Base-by-base conservation (phyloP, 768 basidiomycete species). In the Mycena kentingensis region DNA sequence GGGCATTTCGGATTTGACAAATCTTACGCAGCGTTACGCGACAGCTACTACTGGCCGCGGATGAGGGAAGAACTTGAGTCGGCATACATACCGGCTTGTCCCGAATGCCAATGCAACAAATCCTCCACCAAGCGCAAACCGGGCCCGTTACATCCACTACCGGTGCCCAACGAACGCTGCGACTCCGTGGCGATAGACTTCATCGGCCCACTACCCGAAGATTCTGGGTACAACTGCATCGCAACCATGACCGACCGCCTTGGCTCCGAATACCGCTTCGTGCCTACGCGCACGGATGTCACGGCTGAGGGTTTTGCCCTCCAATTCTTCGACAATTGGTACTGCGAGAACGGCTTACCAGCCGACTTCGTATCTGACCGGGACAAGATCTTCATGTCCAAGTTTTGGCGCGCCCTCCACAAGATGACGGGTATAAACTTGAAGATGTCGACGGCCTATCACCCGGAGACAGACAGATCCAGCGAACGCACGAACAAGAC, bases 311-410 rank as follows among this genome's bases (percentile, higher is more conserved):
- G 67, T 5, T 37, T 67, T 5, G 64, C 67, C 1, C 26, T 37
- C 5, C 19, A 67, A 0, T 63, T 68, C 26, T 67, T 70, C 29
- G 47, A 64, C 12, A 15, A 54, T 4, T 66, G 65, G 62, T 67
- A 65, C 46, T 67, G 66, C 29, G 60, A 70, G 39, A 70, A 70
- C 47, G 71, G 74, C 0, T 37, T 68, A 1, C 71, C 65, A 1
- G 3, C 34, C 61, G 72, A 51, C 46, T 65, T 38, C 12, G 25
- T 46, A 5, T 46, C 44, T 11, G 44, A 46, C 28, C 28, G 44
- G 4, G 65, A 70, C 34, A 60, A 66, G 32, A 54, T 67, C 10
- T 73, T 70, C 43, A 61, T 68, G 1, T 66, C 64, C 2, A 1
- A 19, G 2, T 70, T 71, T 50, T 73, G 71, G 70, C 39, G 29